These are phyloP conservation scores for Melaleuca quinquenervia DNA, from an alignment of 345 rosid species.

Conservation along the genomic window DNA sequence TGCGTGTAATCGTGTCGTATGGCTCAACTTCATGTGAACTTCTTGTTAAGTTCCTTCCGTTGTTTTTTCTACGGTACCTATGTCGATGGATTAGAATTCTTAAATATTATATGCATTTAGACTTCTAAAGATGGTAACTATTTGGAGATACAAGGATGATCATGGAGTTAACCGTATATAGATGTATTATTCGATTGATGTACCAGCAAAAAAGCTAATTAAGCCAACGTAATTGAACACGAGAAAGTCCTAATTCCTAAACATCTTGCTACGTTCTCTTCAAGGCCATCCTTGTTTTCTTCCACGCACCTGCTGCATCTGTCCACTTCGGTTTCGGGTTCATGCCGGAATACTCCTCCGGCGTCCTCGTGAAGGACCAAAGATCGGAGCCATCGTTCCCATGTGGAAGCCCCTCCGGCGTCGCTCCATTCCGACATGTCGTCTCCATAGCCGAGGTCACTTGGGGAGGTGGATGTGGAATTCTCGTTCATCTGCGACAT, in stretches of 20 bases:
- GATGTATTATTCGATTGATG: not conserved
- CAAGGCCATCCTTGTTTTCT: not conserved
- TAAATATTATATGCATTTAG: not conserved
- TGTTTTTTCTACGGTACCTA: not conserved
- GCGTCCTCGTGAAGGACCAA: not conserved
- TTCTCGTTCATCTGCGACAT: not conserved
- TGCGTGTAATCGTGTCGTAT: not conserved
- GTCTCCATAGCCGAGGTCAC: not conserved
- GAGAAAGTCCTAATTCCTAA: not conserved
- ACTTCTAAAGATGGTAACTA: not conserved
- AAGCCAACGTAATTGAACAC: not conserved
- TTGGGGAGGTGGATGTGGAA: not conserved
- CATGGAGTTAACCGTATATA: not conserved
- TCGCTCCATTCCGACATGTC: not conserved
- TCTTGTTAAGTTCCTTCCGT: not conserved
- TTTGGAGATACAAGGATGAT: not conserved
- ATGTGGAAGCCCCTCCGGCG: not conserved
- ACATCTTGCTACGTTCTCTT: not conserved
- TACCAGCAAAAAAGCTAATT: not conserved
- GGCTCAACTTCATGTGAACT: not conserved
- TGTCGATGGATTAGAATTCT: not conserved
- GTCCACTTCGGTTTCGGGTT: not conserved
- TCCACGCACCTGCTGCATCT: not conserved
- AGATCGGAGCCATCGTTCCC: not conserved
- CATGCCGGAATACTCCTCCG: not conserved